Conservation (phyloP, 225 moss, liverwort and hornwort genomes). For the Physcomitrellopsis africana region DNA sequence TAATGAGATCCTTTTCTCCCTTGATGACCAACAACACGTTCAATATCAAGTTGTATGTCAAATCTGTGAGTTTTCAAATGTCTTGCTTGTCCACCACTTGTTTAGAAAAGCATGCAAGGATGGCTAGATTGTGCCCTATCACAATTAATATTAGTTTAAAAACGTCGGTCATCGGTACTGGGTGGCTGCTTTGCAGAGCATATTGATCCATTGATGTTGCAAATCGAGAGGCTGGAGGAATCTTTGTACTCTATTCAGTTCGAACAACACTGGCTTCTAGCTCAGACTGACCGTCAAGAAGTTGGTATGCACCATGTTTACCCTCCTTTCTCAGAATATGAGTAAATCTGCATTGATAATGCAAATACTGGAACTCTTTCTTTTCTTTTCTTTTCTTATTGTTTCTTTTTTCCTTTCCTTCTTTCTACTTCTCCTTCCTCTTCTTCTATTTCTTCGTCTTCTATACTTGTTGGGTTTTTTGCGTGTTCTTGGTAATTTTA, state of each 20-base stretch:
- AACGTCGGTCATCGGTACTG: neutral
- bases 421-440: too few relatives aligned
- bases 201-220: slow-evolving; percentile 71
- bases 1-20: neutral
- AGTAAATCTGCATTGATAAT: neutral
- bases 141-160: slow-evolving; percentile 6
- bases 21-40: too few relatives aligned
- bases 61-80: neutral
- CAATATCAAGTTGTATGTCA: neutral
- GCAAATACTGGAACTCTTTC: too few relatives aligned
- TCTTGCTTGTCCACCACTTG: neutral
- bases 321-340: neutral
- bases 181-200: slow-evolving; percentile 65
- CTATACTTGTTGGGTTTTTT: neutral
- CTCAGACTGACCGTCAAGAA: slow-evolving; percentile 75
- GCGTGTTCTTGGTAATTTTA: neutral
- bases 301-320: slow-evolving; percentile 44
- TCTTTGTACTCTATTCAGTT: slow-evolving; percentile 78
- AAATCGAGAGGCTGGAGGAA: slow-evolving; percentile 69
- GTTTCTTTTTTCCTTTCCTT: too few relatives aligned
- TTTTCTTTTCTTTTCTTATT: too few relatives aligned
- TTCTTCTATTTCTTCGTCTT: too few relatives aligned
- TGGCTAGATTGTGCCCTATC: neutral
- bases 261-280: slow-evolving; percentile 88
- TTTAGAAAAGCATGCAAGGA: neutral